Conservation (phyloP, 2,329 filamentous ascomycete species). For the Pseudogymnoascus pannorum region DNA sequence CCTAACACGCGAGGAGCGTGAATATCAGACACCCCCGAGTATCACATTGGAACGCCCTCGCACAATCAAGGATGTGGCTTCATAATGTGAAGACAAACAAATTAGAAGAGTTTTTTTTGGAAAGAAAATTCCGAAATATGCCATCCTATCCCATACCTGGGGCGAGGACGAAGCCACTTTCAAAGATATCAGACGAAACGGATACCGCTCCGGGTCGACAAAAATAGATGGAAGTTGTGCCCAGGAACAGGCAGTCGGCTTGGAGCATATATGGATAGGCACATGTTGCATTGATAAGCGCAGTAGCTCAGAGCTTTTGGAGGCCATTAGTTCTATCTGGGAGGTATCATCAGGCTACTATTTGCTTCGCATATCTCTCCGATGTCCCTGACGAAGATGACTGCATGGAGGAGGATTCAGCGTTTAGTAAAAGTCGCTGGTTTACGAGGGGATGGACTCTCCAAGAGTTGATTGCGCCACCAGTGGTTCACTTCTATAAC, state of each 20-base stretch:
- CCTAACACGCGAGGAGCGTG: not conserved
- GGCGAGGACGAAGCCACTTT: constrained; percentile 24
- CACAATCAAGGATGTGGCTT: constrained; percentile 10
- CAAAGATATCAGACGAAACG: constrained; percentile 30
- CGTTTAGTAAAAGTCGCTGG: constrained; percentile 10
- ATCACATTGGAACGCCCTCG: not conserved
- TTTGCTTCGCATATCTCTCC: constrained; percentile 11
- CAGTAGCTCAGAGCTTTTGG: constrained; percentile 10
- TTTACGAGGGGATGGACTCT: constrained; percentile 16
- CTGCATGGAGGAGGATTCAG: not conserved
- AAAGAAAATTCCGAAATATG: constrained; percentile 18
- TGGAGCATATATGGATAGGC: constrained; percentile 8
- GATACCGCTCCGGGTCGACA: not conserved
- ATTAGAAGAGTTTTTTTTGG: constrained; percentile 18
- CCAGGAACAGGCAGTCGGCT: not conserved
- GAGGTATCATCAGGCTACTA: not conserved
- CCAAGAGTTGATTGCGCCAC: constrained; percentile 14
- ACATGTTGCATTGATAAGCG: constrained; percentile 12
- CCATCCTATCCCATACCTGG: constrained; percentile 22
- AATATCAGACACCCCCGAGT: not conserved
- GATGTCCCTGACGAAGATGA: not conserved
- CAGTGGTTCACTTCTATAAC: constrained; percentile 9
- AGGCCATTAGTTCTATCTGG: constrained; percentile 13
- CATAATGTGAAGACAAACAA: constrained; percentile 12
- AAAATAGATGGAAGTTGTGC: not conserved